Conservation (phyloP, 192 early-diverging fungal genomes). For the Linnemannia hyalina region DNA sequence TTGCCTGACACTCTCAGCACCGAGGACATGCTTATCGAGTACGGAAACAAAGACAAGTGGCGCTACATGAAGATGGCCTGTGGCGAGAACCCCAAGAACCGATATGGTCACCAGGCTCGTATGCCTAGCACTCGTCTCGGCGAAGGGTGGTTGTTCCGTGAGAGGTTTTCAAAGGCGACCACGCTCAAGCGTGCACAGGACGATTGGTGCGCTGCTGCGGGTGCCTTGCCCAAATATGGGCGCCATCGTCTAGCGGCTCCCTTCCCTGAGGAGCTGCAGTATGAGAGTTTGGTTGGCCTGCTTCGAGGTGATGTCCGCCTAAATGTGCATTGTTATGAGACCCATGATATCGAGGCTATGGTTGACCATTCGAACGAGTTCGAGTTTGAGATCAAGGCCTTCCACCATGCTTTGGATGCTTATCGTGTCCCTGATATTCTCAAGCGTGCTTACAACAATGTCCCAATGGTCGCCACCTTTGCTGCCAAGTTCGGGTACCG, state of each 20-base stretch:
- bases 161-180: constrained; percentile 64
- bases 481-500: constrained; percentile 61
- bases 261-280: constrained; percentile 70
- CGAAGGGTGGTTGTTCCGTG: constrained; percentile 70
- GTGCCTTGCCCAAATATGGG: constrained; percentile 2
- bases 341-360: constrained; percentile 77
- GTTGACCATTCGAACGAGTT: constrained; percentile 76
- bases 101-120: neutral
- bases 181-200: constrained; percentile 66
- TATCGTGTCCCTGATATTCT: constrained; percentile 73
- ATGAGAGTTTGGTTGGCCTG: constrained; percentile 71
- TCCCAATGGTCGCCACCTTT: constrained; percentile 78
- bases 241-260: constrained; percentile 53
- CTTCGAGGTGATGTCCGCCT: constrained; percentile 74
- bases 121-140: constrained; percentile 67
- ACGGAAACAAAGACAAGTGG: constrained; percentile 56
- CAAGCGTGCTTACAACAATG: constrained; percentile 59
- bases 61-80: constrained; percentile 86
- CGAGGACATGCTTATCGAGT: constrained; percentile 77
- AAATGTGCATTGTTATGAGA: constrained; percentile 79
- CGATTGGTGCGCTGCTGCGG: constrained; percentile 28
- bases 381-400: constrained; percentile 73
- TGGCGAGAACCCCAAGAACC: constrained; percentile 78
- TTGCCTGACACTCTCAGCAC: constrained; percentile 57
- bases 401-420: constrained; percentile 83